These are phyloP conservation scores for Chlorella sorokiniana DNA, from an alignment of 139 green algal genomes.

Conservation along the genomic window DNA sequence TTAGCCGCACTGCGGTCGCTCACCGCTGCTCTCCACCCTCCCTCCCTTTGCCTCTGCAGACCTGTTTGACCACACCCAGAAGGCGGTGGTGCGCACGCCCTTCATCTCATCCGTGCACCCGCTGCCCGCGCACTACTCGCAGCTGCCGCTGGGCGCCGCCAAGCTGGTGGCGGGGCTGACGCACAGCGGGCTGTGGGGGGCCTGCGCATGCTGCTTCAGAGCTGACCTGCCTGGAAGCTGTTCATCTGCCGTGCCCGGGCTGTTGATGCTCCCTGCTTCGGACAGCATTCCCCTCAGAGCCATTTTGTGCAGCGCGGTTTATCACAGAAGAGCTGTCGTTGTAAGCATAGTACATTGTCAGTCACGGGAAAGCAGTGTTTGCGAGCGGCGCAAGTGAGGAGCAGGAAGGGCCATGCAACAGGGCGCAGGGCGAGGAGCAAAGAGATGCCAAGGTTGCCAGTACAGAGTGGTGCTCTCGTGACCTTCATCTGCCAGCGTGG, in stretches of 20 bases:
- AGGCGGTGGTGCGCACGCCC: conserved; percentile 20
- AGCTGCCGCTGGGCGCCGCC: background rate
- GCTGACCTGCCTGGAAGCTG: background rate
- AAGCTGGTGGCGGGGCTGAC: conserved; percentile 15
- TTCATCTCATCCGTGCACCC: conserved; percentile 15
- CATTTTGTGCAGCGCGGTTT: background rate
- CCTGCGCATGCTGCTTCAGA: conserved; percentile 7
- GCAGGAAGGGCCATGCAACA: background rate
- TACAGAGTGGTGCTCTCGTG: too few species aligned
- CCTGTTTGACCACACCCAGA: conserved; percentile 40
- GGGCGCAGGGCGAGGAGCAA: too few species aligned
- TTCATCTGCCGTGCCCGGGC: background rate
- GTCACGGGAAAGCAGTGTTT: too few species aligned
- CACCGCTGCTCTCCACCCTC: too few species aligned
- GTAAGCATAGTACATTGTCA: too few species aligned
- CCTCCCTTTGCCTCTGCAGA: background rate
- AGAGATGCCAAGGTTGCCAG: too few species aligned
- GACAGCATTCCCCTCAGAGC: background rate
- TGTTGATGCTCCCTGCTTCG: background rate
- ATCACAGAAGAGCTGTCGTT: too few species aligned
- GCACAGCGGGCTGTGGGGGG: conserved; percentile 6
- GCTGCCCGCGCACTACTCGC: background rate
- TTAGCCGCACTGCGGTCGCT: background rate
- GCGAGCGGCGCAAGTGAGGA: too few species aligned
- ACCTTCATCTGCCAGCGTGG: background rate